These are phyloP conservation scores for Iris macrosiphon DNA, from an alignment of 106 monocot genomes.

Conservation along the genomic window DNA sequence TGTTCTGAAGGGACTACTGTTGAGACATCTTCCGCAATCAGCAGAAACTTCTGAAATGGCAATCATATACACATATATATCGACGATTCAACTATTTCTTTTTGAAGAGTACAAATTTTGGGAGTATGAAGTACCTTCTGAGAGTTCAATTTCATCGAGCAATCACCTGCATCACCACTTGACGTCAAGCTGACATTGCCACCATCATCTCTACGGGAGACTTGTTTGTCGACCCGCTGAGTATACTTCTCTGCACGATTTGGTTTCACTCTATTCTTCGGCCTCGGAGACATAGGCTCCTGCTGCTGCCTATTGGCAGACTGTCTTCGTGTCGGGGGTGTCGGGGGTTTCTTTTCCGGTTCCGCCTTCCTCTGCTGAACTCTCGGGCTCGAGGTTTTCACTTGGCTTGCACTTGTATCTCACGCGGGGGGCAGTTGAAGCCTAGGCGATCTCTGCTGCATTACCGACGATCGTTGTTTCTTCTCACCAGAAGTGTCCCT, in stretches of 20 bases:
- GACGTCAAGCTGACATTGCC: slow-evolving; percentile 35
- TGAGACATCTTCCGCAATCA: too few relatives aligned
- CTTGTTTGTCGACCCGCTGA: too few relatives aligned
- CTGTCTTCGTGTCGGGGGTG: slow-evolving; percentile 13
- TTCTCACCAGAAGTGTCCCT: not conserved
- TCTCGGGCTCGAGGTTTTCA: slow-evolving; percentile 33
- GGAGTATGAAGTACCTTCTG: too few relatives aligned
- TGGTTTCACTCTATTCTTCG: slow-evolving; percentile 25
- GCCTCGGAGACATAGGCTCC: slow-evolving; percentile 21
- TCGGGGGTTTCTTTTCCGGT: slow-evolving; percentile 21
- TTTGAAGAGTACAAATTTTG: too few relatives aligned
- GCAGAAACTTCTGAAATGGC: too few relatives aligned
- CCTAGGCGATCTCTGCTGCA: slow-evolving; percentile 30
- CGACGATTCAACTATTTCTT: too few relatives aligned
- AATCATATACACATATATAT: too few relatives aligned
- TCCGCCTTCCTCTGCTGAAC: slow-evolving; percentile 34
- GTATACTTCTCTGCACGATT: slow-evolving; percentile 9
- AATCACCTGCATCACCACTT: too few relatives aligned
- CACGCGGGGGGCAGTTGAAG: slow-evolving; percentile 14
- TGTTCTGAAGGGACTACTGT: slow-evolving; percentile 23
- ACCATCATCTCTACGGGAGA: slow-evolving; percentile 35
- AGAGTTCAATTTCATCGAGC: not conserved
- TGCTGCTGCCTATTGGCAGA: slow-evolving; percentile 13
- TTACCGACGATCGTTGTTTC: too few relatives aligned
- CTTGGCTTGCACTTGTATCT: slow-evolving; percentile 15